Evolutionary conservation across 257 asterid genomes (phyloP).

Genomic region (Nicotiana noctiflora): DNA sequence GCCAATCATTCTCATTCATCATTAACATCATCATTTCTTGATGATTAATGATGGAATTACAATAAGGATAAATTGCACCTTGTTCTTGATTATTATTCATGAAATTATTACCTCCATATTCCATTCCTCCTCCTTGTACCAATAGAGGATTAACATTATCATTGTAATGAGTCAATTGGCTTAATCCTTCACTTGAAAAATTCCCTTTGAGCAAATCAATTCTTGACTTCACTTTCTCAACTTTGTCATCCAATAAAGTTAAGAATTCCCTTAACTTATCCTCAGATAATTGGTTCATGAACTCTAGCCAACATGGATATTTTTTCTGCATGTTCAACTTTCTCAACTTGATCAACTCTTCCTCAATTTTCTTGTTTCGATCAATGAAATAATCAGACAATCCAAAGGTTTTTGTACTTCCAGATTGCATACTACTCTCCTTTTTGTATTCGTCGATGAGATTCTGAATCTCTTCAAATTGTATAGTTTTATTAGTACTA

Average conservation of each 20-base stretch:
- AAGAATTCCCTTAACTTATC: constrained; percentile 32
- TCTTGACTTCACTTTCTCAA: background rate
- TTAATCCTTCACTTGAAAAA: background rate
- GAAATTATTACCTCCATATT: background rate
- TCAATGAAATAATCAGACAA: constrained; percentile 39
- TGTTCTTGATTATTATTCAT: background rate
- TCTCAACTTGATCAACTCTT: constrained; percentile 34
- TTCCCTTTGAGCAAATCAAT: background rate
- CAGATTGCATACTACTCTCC: constrained; percentile 29
- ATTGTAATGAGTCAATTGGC: background rate
- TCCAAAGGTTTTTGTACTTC: constrained; percentile 28
- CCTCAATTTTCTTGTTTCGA: constrained; percentile 39
- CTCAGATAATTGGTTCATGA: constrained; percentile 18
- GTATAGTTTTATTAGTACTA: background rate
- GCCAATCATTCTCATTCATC: background rate
- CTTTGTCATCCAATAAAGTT: constrained; percentile 14
- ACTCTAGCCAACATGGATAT: constrained; percentile 29
- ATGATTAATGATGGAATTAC: background rate
- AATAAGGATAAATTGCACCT: background rate
- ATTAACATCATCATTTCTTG: background rate
- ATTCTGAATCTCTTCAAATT: constrained; percentile 21
- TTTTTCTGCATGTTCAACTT: constrained; percentile 37
- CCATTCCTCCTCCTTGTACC: constrained; percentile 7
- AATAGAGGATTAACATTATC: background rate
- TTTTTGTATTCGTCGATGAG: constrained; percentile 35